A percentile compares a stretch with the other conserved stretches of the same genome.
Evolutionary conservation across 139 green algal genomes (phyloP).

Genomic region (Auxenochlorella pyrenoidosa): DNA sequence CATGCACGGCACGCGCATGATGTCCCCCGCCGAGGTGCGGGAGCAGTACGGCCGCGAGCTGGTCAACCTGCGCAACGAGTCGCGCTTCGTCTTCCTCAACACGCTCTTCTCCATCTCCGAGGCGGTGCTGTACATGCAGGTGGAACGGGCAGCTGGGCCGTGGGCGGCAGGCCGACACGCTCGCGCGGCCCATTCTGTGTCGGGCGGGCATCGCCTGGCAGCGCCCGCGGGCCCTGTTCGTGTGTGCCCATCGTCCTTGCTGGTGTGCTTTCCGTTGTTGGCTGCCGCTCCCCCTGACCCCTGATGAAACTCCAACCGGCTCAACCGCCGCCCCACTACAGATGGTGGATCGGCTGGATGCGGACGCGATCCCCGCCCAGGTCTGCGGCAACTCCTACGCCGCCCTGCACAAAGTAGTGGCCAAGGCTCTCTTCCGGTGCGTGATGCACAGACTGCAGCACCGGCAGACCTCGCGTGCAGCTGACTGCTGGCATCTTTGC

Average conservation of each 20-base stretch:
- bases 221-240: background rate
- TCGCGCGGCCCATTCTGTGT: background rate
- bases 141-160: background rate
- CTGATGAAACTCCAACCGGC: no score
- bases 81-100: slow-evolving; percentile 94
- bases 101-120: slow-evolving; percentile 95
- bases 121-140: slow-evolving; percentile 93
- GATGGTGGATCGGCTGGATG: slow-evolving; percentile 93
- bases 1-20: slow-evolving; percentile 95
- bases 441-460: background rate
- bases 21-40: slow-evolving; percentile 74
- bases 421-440: slow-evolving; percentile 82
- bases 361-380: slow-evolving; percentile 64
- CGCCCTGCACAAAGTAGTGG: slow-evolving; percentile 78
- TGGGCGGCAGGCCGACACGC: background rate
- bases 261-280: no score
- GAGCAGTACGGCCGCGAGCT: slow-evolving; percentile 88
- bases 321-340: no score
- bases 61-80: slow-evolving; percentile 88
- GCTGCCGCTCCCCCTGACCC: no score
- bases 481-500: background rate
- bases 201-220: background rate
- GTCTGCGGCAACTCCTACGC: slow-evolving; percentile 65
- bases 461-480: background rate
- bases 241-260: background rate